These are phyloP conservation scores for Ophiostoma piceae DNA, from an alignment of 2,329 filamentous ascomycete genomes.

Conservation along the genomic window DNA sequence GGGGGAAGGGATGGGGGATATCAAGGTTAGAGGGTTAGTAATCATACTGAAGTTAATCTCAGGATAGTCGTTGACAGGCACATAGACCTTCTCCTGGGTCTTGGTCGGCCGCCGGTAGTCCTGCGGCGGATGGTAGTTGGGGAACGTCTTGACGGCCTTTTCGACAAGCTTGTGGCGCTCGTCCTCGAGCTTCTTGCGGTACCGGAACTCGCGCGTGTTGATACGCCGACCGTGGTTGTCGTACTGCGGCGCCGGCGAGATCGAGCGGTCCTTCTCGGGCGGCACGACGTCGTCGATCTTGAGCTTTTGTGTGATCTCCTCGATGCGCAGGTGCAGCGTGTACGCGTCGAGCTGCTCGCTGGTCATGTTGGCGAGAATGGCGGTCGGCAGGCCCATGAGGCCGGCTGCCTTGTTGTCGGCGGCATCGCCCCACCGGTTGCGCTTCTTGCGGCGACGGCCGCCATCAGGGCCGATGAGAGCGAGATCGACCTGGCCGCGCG, in stretches of 20 bases:
- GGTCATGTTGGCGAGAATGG: slow-evolving; percentile 96
- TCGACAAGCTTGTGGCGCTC: slow-evolving; percentile 98
- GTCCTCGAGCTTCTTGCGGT: slow-evolving; percentile 95
- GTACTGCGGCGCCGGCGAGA: slow-evolving; percentile 92
- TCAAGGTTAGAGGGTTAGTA: slow-evolving; percentile 84
- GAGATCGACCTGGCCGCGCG: slow-evolving; percentile 46
- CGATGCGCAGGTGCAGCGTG: slow-evolving; percentile 90
- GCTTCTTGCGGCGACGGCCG: slow-evolving; percentile 66
- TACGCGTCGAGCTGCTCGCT: slow-evolving; percentile 97
- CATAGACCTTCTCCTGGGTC: slow-evolving; percentile 99
- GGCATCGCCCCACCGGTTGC: slow-evolving; percentile 95
- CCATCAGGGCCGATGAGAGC: background rate
- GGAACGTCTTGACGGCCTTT: slow-evolving; percentile 98
- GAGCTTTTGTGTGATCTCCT: slow-evolving; percentile 98
- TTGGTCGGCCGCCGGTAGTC: slow-evolving; percentile 98
- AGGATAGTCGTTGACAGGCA: slow-evolving; percentile 99
- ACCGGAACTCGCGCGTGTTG: slow-evolving; percentile 97
- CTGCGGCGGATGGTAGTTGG: slow-evolving; percentile 97
- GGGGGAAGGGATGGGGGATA: slow-evolving; percentile 11
- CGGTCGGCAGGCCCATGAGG: slow-evolving; percentile 92
- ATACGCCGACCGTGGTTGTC: slow-evolving; percentile 99
- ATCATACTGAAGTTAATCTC: slow-evolving; percentile 99
- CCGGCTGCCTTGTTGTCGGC: slow-evolving; percentile 98
- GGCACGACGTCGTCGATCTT: slow-evolving; percentile 98
- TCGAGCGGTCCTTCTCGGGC: slow-evolving; percentile 89